These are phyloP conservation scores for Mycena sp. DNA, from an alignment of 1,284 basidiomycete genomes.

Conservation along the genomic window DNA sequence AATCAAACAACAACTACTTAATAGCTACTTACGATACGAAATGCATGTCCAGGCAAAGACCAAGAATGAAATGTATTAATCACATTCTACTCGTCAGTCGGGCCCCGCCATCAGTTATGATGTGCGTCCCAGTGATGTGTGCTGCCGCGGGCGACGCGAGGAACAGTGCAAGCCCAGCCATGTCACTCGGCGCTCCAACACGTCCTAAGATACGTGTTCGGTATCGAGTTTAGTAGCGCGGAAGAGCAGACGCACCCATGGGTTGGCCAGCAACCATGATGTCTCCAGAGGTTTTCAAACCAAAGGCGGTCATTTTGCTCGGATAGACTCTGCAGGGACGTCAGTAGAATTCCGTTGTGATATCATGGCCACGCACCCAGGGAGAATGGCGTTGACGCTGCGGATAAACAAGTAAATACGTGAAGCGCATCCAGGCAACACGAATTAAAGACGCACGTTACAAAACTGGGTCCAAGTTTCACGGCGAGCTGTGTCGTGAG, in stretches of 20 bases:
- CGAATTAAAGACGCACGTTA: constrained; percentile 63
- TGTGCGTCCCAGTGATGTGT: constrained; percentile 79
- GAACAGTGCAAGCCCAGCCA: constrained; percentile 81
- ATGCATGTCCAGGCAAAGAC: not conserved
- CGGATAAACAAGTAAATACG: too few relatives aligned
- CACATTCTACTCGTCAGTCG: too few relatives aligned
- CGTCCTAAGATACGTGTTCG: constrained; percentile 57
- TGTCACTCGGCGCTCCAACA: constrained; percentile 72
- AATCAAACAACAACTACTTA: too few relatives aligned
- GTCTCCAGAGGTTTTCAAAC: constrained; percentile 66
- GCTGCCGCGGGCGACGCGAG: constrained; percentile 76
- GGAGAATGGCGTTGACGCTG: constrained; percentile 88
- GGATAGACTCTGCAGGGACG: constrained; percentile 70
- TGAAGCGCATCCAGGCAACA: not conserved
- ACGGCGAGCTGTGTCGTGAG: constrained; percentile 80
- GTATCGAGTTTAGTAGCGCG: not conserved
- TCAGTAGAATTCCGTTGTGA: not conserved
- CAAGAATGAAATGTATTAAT: too few relatives aligned
- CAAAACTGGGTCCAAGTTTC: constrained; percentile 67
- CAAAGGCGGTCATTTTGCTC: constrained; percentile 88
- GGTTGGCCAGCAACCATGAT: constrained; percentile 66
- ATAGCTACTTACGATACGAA: too few relatives aligned
- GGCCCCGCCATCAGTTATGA: constrained; percentile 67
- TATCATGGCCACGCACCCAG: constrained; percentile 54
- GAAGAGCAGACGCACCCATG: constrained; percentile 55